Evolutionary conservation across 1,284 basidiomycete species (phyloP), one percentile per base, ranked within the genome.

Genomic region (Malassezia pachydermatis): DNA sequence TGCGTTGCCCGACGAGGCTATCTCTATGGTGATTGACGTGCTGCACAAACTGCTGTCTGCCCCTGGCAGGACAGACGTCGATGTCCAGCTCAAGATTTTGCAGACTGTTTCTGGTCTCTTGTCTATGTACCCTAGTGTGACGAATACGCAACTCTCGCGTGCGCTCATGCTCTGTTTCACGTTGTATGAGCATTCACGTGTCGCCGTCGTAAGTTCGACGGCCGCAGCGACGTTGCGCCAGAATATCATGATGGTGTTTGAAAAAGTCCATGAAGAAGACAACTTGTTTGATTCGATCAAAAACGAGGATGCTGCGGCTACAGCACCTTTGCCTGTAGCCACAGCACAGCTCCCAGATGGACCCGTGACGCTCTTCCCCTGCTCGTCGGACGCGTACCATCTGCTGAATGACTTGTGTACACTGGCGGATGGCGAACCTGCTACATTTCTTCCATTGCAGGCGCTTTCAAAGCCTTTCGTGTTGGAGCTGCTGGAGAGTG

Each of bases 241-340:
- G 72, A 79, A 94, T 1, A 87, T 98, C 46, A 96, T 98, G 89
- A 86, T 94, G 59, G 83, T 96, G 11, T 87, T 96, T 41, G 92
- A 98, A 75, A 90, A 94, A 65, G 84, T 96, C 65, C 80, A 83
- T 1, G 79, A 81, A 16, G 86, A 90, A 67, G 86, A 88, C 51
- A 55, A 51, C 3, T 62, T 60, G 6, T 60, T 72, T 13, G 60
- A 66, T 38, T 56, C 42, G 9, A 63, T 70, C 48, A 57, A 58
- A n/a, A 58, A 45, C 27, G 64, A 69, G 40, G 62, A 66, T 19
- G 66, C 66, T 0, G 66, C 67, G 8, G 65, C 62, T 1, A 45
- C 57, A 5, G 65, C 67, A 0, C 67, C 67, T 5, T 34, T 69
- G 27, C 63, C 67, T 2, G 63, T 59, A 25, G 57, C 61, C 56